Base-by-base conservation (phyloP, 257 asterid species). In the Solanum medicagineum region DNA sequence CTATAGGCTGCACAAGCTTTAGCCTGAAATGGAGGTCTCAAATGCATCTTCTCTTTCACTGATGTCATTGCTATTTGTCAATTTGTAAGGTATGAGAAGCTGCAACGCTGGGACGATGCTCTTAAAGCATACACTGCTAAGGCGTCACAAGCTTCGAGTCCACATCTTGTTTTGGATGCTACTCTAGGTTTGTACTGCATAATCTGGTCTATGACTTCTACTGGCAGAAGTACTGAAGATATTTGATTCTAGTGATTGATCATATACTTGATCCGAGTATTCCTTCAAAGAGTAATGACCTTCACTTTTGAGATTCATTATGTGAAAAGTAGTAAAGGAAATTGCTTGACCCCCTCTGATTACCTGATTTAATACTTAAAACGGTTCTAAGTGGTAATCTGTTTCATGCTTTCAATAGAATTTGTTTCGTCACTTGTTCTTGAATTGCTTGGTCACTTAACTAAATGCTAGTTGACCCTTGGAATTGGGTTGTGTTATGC, bases 31-130 rank as follows among this genome's bases (percentile, higher is more conserved):
- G 63, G 24, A 26, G 65, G 47, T 77, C 83, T 53, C 65, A 77
- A 26, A 53, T 77, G 49, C 53, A 26, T 51, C 47, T 51, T 77
- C 26, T 26, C 83, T 24, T 51, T 77, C 83, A 49, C 83, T 77
- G 74, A 83, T 65, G 32, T 65, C 47, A 42, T 80, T 81, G 60
- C 4, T 53, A 60, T 40, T 32, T 79, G 11, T 77, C 15, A 6
- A 15, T 16, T 26, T 86, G 24, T 81, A 75, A 96, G 99, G 99
- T 95, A 97, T 86, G 99, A 95, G 88, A 97, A 97, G 88, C 94
- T 97, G 90, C 99, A 97, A 86, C 93, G 99, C 51, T 97, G 99
- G 99, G 98, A 94, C 83, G 98, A 97, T 91, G 99, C 99, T 89
- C 94, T 97, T 85, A 97, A 94, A 92, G 99, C 99, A 73, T 97